These are phyloP conservation scores for Paramecium caudatum DNA, from an alignment of 73 alveolate species.

Conservation along the genomic window DNA sequence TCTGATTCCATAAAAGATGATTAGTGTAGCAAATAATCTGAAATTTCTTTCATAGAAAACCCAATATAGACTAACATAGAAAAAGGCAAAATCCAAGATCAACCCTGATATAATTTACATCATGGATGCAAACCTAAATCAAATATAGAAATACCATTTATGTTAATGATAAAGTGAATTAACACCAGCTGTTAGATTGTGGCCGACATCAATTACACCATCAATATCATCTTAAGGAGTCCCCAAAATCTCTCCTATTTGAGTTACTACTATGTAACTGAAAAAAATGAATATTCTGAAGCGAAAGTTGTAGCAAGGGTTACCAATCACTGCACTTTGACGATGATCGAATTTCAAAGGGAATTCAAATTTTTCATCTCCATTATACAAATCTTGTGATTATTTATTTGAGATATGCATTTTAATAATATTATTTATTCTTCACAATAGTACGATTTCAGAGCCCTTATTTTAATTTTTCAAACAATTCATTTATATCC, in stretches of 20 bases:
- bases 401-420: constrained; percentile 56
- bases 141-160: not conserved
- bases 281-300: constrained; percentile 54
- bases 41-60: constrained; percentile 47
- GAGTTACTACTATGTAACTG: constrained; percentile 45
- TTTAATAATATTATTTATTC: constrained; percentile 45
- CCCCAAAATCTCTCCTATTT: constrained; percentile 43
- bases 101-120: constrained; percentile 45
- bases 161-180: not conserved
- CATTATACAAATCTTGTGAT: constrained; percentile 30
- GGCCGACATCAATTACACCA: constrained; percentile 32
- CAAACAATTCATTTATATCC: constrained; percentile 52
- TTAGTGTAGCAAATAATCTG: constrained; percentile 56
- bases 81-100: constrained; percentile 39
- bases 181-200: not conserved
- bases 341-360: constrained; percentile 9
- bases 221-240: constrained; percentile 58
- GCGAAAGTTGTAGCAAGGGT: constrained; percentile 63
- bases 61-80: constrained; percentile 57
- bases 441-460: too few relatives aligned
- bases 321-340: constrained; percentile 50
- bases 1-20: constrained; percentile 65
- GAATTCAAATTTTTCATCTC: not conserved
- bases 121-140: constrained; percentile 33
- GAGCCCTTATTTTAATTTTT: constrained; percentile 42